Base-by-base conservation (phyloP, 192 early-diverging fungal genomes). In the Podila clonocystis region DNA sequence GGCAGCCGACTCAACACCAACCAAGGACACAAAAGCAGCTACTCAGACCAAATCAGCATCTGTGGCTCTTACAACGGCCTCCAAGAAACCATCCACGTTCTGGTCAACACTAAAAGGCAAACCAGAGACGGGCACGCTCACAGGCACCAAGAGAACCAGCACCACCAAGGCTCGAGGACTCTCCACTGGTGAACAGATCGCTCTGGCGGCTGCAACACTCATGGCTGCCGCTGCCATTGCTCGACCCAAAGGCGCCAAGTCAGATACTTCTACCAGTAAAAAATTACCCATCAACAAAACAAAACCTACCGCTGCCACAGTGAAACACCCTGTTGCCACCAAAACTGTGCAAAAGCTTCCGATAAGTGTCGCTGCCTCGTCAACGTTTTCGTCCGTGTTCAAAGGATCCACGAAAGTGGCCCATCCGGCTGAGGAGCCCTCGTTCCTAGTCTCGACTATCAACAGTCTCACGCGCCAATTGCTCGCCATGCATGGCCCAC, bases 391-490 rank as follows among this genome's bases (percentile, higher is more conserved):
- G 28, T 24, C 64, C 4, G 20, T 49, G 22, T 48, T 29, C 66
- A 26, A 26, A 41, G 9, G 9, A 38, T 22, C 13, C 0, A 67
- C 58, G 28, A 50, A 50, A 22, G 11, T 29, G 38, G n/a, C 50
- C 2, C 8, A 45, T 2, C n/a, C 33, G 1, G 29, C 49, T 6
- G 29, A 34, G 5, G 34, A 55, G 4, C 67, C 70, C 0, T 69
- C 66, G 41, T 60, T 57, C 26, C n/a, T 80, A 24, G 33, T 68
- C 12, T 17, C 62, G n/a, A 65, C 77, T 15, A 68, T 80, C 62
- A 67, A 63, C 57, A 50, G 70, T 0, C 31, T 80, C 22, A 69
- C 77, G 1, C 29, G 41, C 0, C 70, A 72, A 15, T 55, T 72
- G 30, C 8, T 68, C 15, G 24, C 49, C 6, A 9, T 65, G 17